A percentile compares a stretch with the other conserved stretches of the same genome.
phyloP scores from a whole-genome alignment of 805 yeast genomes.

The Blastobotrys peoriensis region DNA sequence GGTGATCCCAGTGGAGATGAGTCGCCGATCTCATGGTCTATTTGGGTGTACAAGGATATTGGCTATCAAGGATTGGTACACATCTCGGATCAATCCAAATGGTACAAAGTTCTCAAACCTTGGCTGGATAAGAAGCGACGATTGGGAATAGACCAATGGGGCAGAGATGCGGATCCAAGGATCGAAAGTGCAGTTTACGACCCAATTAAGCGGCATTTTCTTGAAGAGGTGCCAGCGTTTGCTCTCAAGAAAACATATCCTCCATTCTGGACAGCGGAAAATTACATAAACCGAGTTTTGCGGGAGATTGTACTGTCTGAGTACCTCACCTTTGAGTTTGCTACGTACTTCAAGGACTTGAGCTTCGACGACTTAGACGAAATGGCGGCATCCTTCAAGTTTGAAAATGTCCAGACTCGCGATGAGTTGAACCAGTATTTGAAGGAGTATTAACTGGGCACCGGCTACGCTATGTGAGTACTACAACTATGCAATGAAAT shows the following conservation, averaged over 20 bases:
- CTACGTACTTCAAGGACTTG: slow-evolving; percentile 39
- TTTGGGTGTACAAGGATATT: slow-evolving; percentile 49
- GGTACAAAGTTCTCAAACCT: slow-evolving; percentile 38
- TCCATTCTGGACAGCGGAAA: slow-evolving; percentile 34
- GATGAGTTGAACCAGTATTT: slow-evolving; percentile 34
- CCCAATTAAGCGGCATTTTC: slow-evolving; percentile 34
- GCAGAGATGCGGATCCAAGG: slow-evolving; percentile 40
- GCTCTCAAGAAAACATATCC: slow-evolving; percentile 39
- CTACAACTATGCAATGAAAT: too few relatives aligned
- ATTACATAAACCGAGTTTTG: slow-evolving; percentile 35
- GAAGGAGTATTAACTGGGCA: slow-evolving; percentile 15
- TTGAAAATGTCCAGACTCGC: slow-evolving; percentile 40
- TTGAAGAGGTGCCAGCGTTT: slow-evolving; percentile 38
- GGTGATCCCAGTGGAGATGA: slow-evolving; percentile 47
- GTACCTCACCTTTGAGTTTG: slow-evolving; percentile 41
- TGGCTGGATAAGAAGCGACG: slow-evolving; percentile 39
- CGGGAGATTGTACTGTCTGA: slow-evolving; percentile 42
- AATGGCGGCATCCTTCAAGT: slow-evolving; percentile 44
- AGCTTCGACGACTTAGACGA: slow-evolving; percentile 43
- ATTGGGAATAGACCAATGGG: slow-evolving; percentile 47
- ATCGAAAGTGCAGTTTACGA: slow-evolving; percentile 32
- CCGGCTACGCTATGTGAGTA: too few relatives aligned
- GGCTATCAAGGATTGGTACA: slow-evolving; percentile 47
- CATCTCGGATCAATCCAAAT: slow-evolving; percentile 40
- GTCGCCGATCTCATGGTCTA: slow-evolving; percentile 44